Evolutionary conservation across 169 alveolate genomes (phyloP).

Genomic region (Cystoisospora suis): DNA sequence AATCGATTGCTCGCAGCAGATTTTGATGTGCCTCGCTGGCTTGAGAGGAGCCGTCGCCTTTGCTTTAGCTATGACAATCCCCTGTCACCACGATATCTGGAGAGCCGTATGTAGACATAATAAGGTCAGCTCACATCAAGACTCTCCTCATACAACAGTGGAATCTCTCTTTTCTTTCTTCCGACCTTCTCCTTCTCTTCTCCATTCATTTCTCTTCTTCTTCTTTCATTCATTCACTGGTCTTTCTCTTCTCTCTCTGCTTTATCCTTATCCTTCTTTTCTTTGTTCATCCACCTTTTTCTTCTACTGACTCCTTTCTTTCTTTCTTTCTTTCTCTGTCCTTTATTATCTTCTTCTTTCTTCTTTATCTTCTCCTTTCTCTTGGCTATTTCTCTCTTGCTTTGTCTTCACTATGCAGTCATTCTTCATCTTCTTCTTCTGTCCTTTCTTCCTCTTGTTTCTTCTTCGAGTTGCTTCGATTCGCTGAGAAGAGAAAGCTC

Average conservation of each 20-base stretch:
- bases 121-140: too few relatives aligned
- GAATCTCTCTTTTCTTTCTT: background rate
- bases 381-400: background rate
- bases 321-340: background rate
- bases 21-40: slow-evolving; percentile 39
- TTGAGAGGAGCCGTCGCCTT: slow-evolving; percentile 50
- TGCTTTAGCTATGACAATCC: slow-evolving; percentile 49
- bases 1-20: slow-evolving; percentile 25
- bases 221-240: background rate
- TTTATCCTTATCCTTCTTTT: background rate
- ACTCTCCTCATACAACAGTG: background rate
- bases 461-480: too few relatives aligned
- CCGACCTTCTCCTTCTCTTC: background rate
- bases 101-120: slow-evolving; percentile 13
- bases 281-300: background rate
- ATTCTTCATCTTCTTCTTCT: too few relatives aligned
- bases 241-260: background rate
- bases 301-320: background rate
- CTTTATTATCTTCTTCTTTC: background rate
- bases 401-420: background rate
- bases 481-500: too few relatives aligned
- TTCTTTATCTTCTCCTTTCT: background rate
- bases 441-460: background rate
- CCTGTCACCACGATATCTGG: slow-evolving; percentile 26
- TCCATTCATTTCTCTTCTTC: background rate